Evolutionary conservation across 306 rosid species (phyloP), one percentile per base, ranked within the genome.

Genomic region (Vicia faba): DNA sequence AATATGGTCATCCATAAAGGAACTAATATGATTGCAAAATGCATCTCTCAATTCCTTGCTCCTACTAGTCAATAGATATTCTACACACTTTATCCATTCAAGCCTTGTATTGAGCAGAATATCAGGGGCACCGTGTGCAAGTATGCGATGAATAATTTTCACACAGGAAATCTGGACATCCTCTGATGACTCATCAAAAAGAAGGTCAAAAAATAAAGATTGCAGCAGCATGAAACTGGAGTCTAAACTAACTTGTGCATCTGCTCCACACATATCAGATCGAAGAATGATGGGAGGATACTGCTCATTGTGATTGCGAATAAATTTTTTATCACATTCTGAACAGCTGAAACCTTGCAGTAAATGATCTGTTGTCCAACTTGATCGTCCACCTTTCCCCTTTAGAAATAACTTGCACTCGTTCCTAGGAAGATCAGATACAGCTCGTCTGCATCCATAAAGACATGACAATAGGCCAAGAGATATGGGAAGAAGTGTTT

Each of bases 381-480:
- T 44, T 2, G 46, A 64, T 75, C 75, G 77, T 67, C 82, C 88
- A 73, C 38, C 73, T 25, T 75, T 82, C 44, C 59, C 29, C 61
- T 77, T 78, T 41, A 80, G 70, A 75, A 78, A 74, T 54, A 93
- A 78, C 58, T 75, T 84, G 83, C 96, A 89, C 66, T 65, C 63
- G 56, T 86, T 79, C 72, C 38, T 65, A 36, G 63, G 72, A 18
- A 26, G 67, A 68, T 65, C 79, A 49, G 79, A 59, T 76, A 49
- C 74, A 57, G 79, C 65, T 54, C 78, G 77, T 75, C 80, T 83
- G 49, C 95, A 87, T 73, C 97, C 98, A 75, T 57, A 73, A 53
- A 93, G 95, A 82, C 98, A 93, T 61, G 97, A 86, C 86, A 89
- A 80, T 62, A 86, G 80, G 60, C 98, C 96, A 77, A 89, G 86